These are phyloP conservation scores for Xylariaceae sp. DNA, from an alignment of 2,329 filamentous ascomycete genomes.

Conservation along the genomic window DNA sequence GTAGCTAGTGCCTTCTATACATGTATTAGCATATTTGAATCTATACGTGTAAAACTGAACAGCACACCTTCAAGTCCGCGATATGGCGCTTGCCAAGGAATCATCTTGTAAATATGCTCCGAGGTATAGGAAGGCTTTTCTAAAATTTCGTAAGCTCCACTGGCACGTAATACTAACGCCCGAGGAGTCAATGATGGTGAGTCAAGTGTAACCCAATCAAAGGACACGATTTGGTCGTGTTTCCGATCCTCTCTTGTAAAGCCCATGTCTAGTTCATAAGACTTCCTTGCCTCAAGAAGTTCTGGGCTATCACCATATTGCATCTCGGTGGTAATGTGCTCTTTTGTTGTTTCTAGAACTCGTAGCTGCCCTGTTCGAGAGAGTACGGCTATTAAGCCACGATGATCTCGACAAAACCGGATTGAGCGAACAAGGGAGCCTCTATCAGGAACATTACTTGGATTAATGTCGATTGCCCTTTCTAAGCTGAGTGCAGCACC, in stretches of 20 bases:
- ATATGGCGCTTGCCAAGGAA: constrained; percentile 66
- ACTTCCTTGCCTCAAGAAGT: constrained; percentile 63
- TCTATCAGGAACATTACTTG: constrained; percentile 59
- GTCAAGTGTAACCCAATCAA: constrained; percentile 69
- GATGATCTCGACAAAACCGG: constrained; percentile 66
- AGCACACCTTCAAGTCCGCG: constrained; percentile 59
- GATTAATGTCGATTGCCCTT: constrained; percentile 61
- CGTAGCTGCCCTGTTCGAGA: constrained; percentile 69
- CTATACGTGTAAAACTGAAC: background rate
- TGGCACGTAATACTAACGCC: constrained; percentile 65
- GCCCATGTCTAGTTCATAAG: constrained; percentile 66
- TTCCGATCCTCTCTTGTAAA: constrained; percentile 58
- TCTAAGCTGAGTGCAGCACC: constrained; percentile 65
- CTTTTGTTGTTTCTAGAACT: constrained; percentile 63
- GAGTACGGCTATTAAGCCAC: constrained; percentile 65
- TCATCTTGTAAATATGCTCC: constrained; percentile 63
- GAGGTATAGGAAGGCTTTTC: constrained; percentile 65
- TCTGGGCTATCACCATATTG: constrained; percentile 58
- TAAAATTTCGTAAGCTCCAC: constrained; percentile 65
- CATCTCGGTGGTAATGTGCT: constrained; percentile 51
- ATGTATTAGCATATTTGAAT: constrained; percentile 34
- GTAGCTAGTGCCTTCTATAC: constrained; percentile 56
- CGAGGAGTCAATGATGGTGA: constrained; percentile 62
- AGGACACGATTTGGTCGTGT: constrained; percentile 68
- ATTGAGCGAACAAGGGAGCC: constrained; percentile 67